These are phyloP conservation scores for Metschnikowia anglica DNA, from an alignment of 805 yeast genomes.

Conservation along the genomic window DNA sequence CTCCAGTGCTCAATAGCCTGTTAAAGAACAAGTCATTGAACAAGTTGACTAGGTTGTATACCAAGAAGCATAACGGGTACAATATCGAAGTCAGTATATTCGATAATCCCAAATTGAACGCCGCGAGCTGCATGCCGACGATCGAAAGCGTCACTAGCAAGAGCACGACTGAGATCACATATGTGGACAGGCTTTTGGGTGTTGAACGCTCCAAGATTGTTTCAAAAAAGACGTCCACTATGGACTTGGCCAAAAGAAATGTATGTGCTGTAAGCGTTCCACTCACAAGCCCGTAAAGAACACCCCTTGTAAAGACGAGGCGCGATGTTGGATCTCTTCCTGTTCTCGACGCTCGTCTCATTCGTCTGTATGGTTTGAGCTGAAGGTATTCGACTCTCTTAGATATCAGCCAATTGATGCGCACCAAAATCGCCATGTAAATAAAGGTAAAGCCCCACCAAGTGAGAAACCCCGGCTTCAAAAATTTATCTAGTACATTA, in stretches of 20 bases:
- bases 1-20: slow-evolving; percentile 50
- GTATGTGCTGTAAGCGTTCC: slow-evolving; percentile 87
- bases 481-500: slow-evolving; percentile 35
- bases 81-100: slow-evolving; percentile 71
- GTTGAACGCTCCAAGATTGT: slow-evolving; percentile 31
- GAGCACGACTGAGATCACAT: slow-evolving; percentile 42
- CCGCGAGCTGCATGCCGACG: slow-evolving; percentile 68
- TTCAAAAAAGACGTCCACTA: slow-evolving; percentile 65
- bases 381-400: slow-evolving; percentile 16
- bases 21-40: slow-evolving; percentile 53
- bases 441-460: slow-evolving; percentile 53
- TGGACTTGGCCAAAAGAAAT: slow-evolving; percentile 77
- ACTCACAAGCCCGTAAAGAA: slow-evolving; percentile 62
- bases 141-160: slow-evolving; percentile 55
- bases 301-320: slow-evolving; percentile 49
- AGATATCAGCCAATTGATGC: slow-evolving; percentile 24
- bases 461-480: slow-evolving; percentile 47
- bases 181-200: slow-evolving; percentile 30
- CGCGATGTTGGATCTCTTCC: slow-evolving; percentile 18
- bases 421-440: slow-evolving; percentile 26
- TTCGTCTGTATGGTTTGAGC: slow-evolving; percentile 5
- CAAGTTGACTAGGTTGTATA: slow-evolving; percentile 67
- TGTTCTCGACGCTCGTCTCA: slow-evolving; percentile 10
- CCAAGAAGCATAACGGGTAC: slow-evolving; percentile 83
- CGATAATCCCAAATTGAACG: slow-evolving; percentile 71